Conservation (phyloP, 2,329 filamentous ascomycete species). For the Trichoderma pleuroti region DNA sequence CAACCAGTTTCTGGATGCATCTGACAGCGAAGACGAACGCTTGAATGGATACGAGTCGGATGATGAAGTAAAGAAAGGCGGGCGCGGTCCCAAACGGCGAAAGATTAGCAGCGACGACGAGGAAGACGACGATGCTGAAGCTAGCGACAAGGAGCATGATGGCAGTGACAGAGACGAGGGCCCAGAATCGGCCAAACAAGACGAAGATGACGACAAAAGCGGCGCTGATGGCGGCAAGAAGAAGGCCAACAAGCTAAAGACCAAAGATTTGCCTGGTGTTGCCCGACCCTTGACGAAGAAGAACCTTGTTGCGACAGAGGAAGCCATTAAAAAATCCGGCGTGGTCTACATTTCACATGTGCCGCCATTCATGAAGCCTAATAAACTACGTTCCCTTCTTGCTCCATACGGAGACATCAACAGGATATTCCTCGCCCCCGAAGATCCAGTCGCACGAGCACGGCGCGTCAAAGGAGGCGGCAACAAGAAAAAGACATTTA, state of each 20-base stretch:
- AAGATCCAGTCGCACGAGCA: constrained; percentile 63
- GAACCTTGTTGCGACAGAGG: constrained; percentile 63
- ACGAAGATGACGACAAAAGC: constrained; percentile 24
- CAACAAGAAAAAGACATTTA: constrained; percentile 79
- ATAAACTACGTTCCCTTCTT: constrained; percentile 71
- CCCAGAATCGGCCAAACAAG: constrained; percentile 25
- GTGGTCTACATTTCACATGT: constrained; percentile 81
- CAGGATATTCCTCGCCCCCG: constrained; percentile 74
- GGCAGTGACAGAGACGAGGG: constrained; percentile 29
- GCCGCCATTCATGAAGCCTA: constrained; percentile 84
- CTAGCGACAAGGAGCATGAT: constrained; percentile 34
- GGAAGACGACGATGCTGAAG: constrained; percentile 34
- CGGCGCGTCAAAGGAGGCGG: constrained; percentile 68
- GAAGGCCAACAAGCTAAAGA: constrained; percentile 28
- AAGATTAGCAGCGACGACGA: constrained; percentile 48
- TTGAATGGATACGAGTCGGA: constrained; percentile 64
- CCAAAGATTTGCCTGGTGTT: constrained; percentile 43
- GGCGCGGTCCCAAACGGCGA: constrained; percentile 59
- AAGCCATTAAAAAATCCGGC: constrained; percentile 67
- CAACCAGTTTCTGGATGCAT: constrained; percentile 66
- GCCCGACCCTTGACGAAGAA: constrained; percentile 59
- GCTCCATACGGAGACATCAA: constrained; percentile 72
- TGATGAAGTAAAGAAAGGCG: constrained; percentile 64
- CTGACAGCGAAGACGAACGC: constrained; percentile 57
- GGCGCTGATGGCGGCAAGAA: constrained; percentile 20